A percentile compares a stretch with the other conserved stretches of the same genome.
These are phyloP conservation scores for Fraxinus sp. DNA, from an alignment of 305 asterid species.

Conservation along the genomic window DNA sequence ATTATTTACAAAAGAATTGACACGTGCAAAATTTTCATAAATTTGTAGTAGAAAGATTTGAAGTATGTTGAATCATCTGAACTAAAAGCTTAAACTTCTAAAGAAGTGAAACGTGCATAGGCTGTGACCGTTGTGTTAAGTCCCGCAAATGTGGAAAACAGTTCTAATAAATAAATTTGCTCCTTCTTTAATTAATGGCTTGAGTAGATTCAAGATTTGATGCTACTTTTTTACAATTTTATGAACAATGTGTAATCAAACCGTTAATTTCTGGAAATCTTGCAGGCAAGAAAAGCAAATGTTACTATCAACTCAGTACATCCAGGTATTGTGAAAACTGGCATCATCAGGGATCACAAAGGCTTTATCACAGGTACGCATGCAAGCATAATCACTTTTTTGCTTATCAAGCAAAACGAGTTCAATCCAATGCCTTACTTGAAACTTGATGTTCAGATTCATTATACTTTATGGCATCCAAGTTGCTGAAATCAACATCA, in stretches of 20 bases:
- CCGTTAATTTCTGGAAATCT: slow-evolving; percentile 12
- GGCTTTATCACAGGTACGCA: slow-evolving; percentile 92
- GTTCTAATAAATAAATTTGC: no score
- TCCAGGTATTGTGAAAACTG: slow-evolving; percentile 93
- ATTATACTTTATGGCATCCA: slow-evolving; percentile 83
- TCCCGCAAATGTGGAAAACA: neutral
- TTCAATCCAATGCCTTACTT: slow-evolving; percentile 4
- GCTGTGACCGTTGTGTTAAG: neutral
- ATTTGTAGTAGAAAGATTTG: neutral
- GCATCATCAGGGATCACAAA: slow-evolving; percentile 83
- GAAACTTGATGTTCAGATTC: slow-evolving; percentile 54
- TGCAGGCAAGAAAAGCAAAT: slow-evolving; percentile 81
- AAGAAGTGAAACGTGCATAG: neutral
- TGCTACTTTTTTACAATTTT: neutral
- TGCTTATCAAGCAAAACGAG: slow-evolving; percentile 23
- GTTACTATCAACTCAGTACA: slow-evolving; percentile 85
- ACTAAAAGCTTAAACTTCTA: neutral
- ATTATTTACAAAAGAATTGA: neutral
- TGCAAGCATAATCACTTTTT: slow-evolving; percentile 25
- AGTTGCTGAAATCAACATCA: slow-evolving; percentile 85
- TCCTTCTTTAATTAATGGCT: neutral
- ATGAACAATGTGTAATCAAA: neutral
- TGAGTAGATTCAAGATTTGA: neutral
- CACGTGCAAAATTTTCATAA: neutral
- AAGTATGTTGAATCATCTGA: neutral